Evolutionary conservation across 495 filamentous ascomycete species (phyloP), one percentile per base, ranked within the genome.

Genomic region (Neurospora discreta): DNA sequence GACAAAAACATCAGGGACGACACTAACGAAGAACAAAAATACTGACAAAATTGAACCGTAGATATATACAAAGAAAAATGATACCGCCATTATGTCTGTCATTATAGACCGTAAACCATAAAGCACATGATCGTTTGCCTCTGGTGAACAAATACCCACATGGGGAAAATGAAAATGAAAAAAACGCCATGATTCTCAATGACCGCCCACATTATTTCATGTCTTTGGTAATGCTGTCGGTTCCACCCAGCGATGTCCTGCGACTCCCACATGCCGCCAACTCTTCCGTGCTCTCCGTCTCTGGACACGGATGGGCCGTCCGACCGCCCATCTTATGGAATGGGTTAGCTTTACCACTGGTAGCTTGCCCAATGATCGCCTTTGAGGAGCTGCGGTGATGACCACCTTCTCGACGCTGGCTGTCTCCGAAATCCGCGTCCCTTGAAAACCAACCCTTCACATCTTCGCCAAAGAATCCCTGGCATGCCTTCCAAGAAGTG

Each of bases 401-500:
- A 18, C 52, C 23, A 16, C 52, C 30, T 9, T 65, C 52, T 30
- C 52, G 23, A 10, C 52, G 52, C 23, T 33, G 15, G 3, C 15
- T 36, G 26, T 65, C 18, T 7, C 52, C 52, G 13, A 26, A 65
- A 16, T 65, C 26, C 26, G 52, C 3, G 26, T 65, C 52, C 15
- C 15, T 36, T 18, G 52, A 33, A 26, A 65, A 65, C 52, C 26
- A 65, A 6, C 33, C 52, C 52, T 65, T 65, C 52, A 65, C 15
- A 33, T 65, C 52, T 5, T 65, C 26, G 15, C 26, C 52, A 18
- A 65, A 65, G 52, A 65, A 65, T 3, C 26, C 78, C 74, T 80
- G 80, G 71, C 81, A 84, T 10, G 85, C 85, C 41, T 79, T 78
- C 82, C 82, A 85, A 16, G 83, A 88, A 3, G 92, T 93, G 23